These are phyloP conservation scores for Paraconiothyrium brasiliense DNA, from an alignment of 2,329 filamentous ascomycete genomes.

Conservation along the genomic window DNA sequence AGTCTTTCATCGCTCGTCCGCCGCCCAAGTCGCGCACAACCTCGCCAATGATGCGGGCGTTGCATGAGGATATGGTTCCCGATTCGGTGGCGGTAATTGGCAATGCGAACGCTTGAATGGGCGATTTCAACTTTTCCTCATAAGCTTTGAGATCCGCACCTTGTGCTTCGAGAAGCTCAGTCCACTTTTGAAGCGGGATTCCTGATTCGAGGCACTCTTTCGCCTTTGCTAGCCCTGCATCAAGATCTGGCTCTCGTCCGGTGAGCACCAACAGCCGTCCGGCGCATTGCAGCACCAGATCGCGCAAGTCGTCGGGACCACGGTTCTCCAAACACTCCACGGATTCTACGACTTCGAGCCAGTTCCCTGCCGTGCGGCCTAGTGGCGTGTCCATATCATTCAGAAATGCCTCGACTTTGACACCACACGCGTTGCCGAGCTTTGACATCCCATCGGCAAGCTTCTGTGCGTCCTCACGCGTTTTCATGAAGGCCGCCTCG, in stretches of 20 bases:
- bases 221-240: not conserved
- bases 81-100: not conserved
- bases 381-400: conserved; percentile 3
- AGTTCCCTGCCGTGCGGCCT: conserved; percentile 3
- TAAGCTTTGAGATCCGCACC: not conserved
- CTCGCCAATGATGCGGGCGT: not conserved
- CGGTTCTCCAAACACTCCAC: conserved; percentile 1
- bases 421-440: conserved; percentile 6
- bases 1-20: not conserved
- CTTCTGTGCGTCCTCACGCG: conserved; percentile 1
- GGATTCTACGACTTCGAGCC: conserved; percentile 1
- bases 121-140: conserved; percentile 1
- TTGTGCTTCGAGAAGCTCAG: conserved; percentile 4
- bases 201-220: not conserved
- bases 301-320: not conserved
- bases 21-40: conserved; percentile 4
- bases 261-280: conserved; percentile 1
- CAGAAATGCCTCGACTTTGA: conserved; percentile 6
- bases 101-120: not conserved
- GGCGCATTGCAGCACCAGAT: conserved; percentile 1
- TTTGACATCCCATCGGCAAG: not conserved
- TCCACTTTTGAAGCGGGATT: not conserved
- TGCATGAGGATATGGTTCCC: not conserved
- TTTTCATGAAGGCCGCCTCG: conserved; percentile 3
- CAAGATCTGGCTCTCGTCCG: not conserved